Percentiles rank a stretch among this genome's conserved stretches.
Evolutionary conservation across 495 filamentous ascomycete genomes (phyloP).

Genomic region (Xanthoparmelia taractica): DNA sequence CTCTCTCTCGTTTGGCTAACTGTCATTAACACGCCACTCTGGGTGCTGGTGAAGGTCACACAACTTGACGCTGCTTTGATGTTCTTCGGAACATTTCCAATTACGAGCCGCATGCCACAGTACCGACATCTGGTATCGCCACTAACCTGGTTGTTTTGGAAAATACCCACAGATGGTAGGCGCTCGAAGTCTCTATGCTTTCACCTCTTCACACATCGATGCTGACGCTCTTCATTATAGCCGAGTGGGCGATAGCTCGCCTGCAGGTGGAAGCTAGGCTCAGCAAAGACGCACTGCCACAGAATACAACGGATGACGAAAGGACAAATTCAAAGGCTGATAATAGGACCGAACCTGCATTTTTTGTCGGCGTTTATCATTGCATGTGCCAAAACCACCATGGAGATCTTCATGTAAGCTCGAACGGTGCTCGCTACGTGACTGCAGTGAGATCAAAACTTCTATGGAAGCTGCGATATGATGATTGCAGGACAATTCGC

Average conservation of each 20-base stretch:
- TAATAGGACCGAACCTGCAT: not conserved
- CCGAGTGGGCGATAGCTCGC: slow-evolving; percentile 27
- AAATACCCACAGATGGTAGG: slow-evolving; percentile 30
- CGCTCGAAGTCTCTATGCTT: not conserved
- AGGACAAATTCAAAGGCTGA: not conserved
- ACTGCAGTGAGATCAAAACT: slow-evolving; percentile 7
- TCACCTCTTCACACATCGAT: not conserved
- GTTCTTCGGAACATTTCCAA: slow-evolving; percentile 34
- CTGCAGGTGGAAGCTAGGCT: slow-evolving; percentile 23
- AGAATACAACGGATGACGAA: no score
- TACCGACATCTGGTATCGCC: slow-evolving; percentile 34
- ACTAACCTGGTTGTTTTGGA: slow-evolving; percentile 34
- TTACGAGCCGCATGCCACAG: slow-evolving; percentile 30
- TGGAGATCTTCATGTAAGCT: slow-evolving; percentile 16
- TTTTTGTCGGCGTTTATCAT: slow-evolving; percentile 13
- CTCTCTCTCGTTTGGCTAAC: slow-evolving; percentile 24
- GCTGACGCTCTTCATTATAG: not conserved
- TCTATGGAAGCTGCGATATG: slow-evolving; percentile 13
- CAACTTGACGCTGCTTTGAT: slow-evolving; percentile 27
- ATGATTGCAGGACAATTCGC: slow-evolving; percentile 3
- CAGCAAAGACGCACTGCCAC: not conserved
- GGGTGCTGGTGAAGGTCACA: slow-evolving; percentile 27
- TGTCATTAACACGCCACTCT: slow-evolving; percentile 20
- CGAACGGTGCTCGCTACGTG: slow-evolving; percentile 8
- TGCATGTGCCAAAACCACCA: slow-evolving; percentile 17